These are phyloP conservation scores for Umbelopsis ramanniana DNA, from an alignment of 192 early-diverging fungal genomes.

Conservation along the genomic window DNA sequence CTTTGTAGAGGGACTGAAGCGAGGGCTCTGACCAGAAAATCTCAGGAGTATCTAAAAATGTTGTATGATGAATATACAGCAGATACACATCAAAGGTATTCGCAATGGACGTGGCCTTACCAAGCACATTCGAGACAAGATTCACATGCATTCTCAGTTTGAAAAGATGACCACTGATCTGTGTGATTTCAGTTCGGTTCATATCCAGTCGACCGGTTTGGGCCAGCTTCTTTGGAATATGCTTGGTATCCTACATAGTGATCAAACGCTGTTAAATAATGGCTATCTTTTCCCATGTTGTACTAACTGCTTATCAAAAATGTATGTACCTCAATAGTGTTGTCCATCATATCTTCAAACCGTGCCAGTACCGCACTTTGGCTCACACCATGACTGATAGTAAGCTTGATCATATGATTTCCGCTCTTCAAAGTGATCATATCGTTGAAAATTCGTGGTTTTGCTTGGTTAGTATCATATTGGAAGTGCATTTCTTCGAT, in stretches of 20 bases:
- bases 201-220: constrained; percentile 59
- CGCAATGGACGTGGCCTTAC: constrained; percentile 39
- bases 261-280: not conserved
- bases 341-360: constrained; percentile 65
- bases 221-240: constrained; percentile 61
- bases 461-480: constrained; percentile 65
- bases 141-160: constrained; percentile 83
- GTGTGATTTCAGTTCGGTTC: constrained; percentile 54
- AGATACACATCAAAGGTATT: too few relatives aligned
- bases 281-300: not conserved
- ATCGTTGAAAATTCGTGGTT: constrained; percentile 83
- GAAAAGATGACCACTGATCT: constrained; percentile 65
- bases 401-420: constrained; percentile 67
- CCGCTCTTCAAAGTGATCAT: constrained; percentile 78
- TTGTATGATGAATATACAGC: not conserved
- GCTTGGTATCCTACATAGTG: constrained; percentile 49
- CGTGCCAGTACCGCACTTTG: constrained; percentile 63
- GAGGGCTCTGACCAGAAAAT: constrained; percentile 85
- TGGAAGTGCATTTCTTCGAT: constrained; percentile 84
- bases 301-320: not conserved
- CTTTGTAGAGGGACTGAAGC: constrained; percentile 76
- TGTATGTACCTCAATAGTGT: constrained; percentile 53
- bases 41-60: constrained; percentile 67
- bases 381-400: constrained; percentile 57
- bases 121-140: constrained; percentile 80